These are phyloP conservation scores for Carallia brachiata DNA, from an alignment of 345 rosid genomes.

Conservation along the genomic window DNA sequence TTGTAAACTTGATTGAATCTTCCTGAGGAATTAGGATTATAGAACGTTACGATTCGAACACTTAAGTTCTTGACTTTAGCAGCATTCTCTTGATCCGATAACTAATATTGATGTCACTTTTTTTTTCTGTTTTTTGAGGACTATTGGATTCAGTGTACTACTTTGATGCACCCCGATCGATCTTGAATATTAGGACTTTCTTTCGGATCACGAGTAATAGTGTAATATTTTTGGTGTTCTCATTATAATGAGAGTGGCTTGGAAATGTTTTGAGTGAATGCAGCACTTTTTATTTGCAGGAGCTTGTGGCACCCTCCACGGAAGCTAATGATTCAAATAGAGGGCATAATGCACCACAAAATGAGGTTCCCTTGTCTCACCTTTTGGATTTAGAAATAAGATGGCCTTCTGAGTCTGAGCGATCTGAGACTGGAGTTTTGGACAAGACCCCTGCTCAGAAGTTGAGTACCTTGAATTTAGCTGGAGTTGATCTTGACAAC, in stretches of 20 bases:
- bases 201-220: background rate
- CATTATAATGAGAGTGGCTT: background rate
- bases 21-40: no score
- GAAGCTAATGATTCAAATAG: conserved; percentile 39
- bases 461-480: conserved; percentile 38
- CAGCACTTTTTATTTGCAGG: conserved; percentile 45
- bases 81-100: no score
- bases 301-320: conserved; percentile 44
- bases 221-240: background rate
- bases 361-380: conserved; percentile 50
- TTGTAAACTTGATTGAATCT: no score
- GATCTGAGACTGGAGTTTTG: conserved; percentile 20
- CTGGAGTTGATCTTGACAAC: conserved; percentile 51
- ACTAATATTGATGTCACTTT: no score
- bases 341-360: conserved; percentile 31
- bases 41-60: no score
- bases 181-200: no score
- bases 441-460: conserved; percentile 20
- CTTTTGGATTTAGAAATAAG: conserved; percentile 65
- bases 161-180: no score
- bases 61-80: no score
- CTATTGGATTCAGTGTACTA: no score
- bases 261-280: background rate
- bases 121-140: no score
- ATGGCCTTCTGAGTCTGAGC: conserved; percentile 52